Base-by-base conservation (phyloP, 148 eudicot genomes). In the Beta vulgaris region DNA sequence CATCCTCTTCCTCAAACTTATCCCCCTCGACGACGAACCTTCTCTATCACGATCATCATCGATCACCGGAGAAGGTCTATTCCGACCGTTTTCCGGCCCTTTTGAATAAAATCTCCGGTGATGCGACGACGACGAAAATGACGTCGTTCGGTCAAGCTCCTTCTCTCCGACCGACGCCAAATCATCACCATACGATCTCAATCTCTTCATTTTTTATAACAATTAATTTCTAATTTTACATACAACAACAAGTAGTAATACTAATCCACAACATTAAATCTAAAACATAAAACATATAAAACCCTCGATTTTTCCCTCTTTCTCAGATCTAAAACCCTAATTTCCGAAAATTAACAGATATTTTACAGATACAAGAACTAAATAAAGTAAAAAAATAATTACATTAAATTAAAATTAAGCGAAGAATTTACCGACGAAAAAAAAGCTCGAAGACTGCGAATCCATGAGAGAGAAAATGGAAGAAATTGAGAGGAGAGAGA, bases 101-200 rank as follows among this genome's bases (percentile, higher is more conserved):
- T 77, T 78, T 3, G 74, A 62, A 23, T 75, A 72, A 12, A 71
- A 83, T 32, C 87, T 69, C 73, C 85, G 73, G n/a, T 76, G 81
- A 79, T 81, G 85, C 57, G 84, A 78, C 51, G 87, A 81, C 35
- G 87, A 81, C 35, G 84, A 81, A 43, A 74, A 73, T 54, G 80
- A 75, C 79, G 84, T 23, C 78, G 87, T 69, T 31, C 87, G 73
- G 1, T 78, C 80, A 8, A 78, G 44, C 31, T 84, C 87, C 65
- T 81, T 84, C 36, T 78, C 84, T 1, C 78, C 78, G 4, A 75
- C 76, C 43, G 85, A 76, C 28, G 28, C 84, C 51, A 76, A 81
- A 73, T 82, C 87, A 37, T 84, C 87, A 29, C 79, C 87, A 61
- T 79, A 84, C 46, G 87, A 76, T 65, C 85, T 79, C 53, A 84